Base-by-base conservation (phyloP, 179 eudicot species). In the Sideroxylon spinosum region DNA sequence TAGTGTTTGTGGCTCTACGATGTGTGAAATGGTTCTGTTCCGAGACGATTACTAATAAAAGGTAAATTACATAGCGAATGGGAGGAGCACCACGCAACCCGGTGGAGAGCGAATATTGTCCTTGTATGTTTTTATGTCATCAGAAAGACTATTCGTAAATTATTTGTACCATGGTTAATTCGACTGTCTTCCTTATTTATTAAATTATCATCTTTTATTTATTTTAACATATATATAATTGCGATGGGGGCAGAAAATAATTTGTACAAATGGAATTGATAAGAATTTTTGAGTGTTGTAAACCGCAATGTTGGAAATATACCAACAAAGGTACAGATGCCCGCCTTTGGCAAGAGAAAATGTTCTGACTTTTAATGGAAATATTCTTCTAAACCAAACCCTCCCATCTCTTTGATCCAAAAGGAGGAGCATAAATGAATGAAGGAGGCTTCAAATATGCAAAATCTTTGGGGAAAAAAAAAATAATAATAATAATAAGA, bases 311-410 rank as follows among this genome's bases (percentile, higher is more conserved):
- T 82, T 76, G 82, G 81, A 76, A 78, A 81, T 56, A 46, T 65
- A 80, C 81, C 82, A 77, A 23, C 74, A 68, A 78, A 80, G 78
- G 75, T 76, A 84, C 82, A 79, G 78, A 81, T 79, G 80, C 83
- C 79, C 79, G 9, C 61, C 68, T 78, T n/a, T 19, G 28, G 32
- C 65, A 48, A 77, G 75, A 75, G 71, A 81, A 76, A 78, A 77
- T 72, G 78, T 59, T 60, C 76, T 56, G 28, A 22, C 66, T 82
- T 70, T 66, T 28, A 22, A 78, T 67, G 71, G 52, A 74, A 59
- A 70, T n/a, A n/a, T n/a, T 75, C n/a, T n/a, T n/a, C 64, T 80
- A 56, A 67, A 59, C 65, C 77, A 79, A 81, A 7, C 75, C 56
- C 78, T 73, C n/a, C n/a, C n/a, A n/a, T 73, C 59, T 82, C 52